Conservation (phyloP, 1,139 yeast species). For the Scheffersomyces lignicola region DNA sequence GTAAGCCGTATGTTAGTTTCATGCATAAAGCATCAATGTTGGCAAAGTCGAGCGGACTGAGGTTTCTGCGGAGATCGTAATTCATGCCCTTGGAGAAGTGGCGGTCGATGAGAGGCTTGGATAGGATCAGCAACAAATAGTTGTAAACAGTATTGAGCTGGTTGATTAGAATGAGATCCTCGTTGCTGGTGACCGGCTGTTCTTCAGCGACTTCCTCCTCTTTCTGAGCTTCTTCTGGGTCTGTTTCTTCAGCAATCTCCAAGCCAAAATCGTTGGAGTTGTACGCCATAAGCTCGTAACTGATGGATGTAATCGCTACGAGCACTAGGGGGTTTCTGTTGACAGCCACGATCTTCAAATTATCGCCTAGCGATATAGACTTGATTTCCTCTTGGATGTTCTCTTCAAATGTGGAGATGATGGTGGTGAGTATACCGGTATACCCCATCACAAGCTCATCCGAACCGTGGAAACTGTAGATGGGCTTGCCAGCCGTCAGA, state of each 20-base stretch:
- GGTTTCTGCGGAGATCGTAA: constrained; percentile 75
- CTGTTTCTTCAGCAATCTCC: neutral
- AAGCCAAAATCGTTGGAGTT: neutral
- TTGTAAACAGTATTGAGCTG: constrained; percentile 78
- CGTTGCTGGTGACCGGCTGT: constrained; percentile 15
- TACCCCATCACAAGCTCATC: constrained; percentile 73
- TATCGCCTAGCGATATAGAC: constrained; percentile 28
- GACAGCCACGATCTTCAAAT: constrained; percentile 57
- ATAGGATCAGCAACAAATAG: constrained; percentile 76
- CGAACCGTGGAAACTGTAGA: constrained; percentile 76
- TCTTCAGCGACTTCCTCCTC: constrained; percentile 23
- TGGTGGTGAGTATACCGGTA: constrained; percentile 71
- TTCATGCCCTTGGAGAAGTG: constrained; percentile 73
- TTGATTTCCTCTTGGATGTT: constrained; percentile 32
- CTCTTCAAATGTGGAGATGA: constrained; percentile 60
- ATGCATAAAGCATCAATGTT: constrained; percentile 64
- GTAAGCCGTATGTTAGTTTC: constrained; percentile 44
- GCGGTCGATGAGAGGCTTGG: constrained; percentile 69
- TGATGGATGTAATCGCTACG: constrained; percentile 64
- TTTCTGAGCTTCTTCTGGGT: neutral
- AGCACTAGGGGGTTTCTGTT: constrained; percentile 70
- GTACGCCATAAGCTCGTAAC: constrained; percentile 28
- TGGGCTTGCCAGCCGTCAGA: constrained; percentile 93
- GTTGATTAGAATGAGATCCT: constrained; percentile 43
- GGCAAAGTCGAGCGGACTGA: constrained; percentile 67